phyloP scores from a whole-genome alignment of 768 basidiomycete genomes.

The Mycena leptocephala region DNA sequence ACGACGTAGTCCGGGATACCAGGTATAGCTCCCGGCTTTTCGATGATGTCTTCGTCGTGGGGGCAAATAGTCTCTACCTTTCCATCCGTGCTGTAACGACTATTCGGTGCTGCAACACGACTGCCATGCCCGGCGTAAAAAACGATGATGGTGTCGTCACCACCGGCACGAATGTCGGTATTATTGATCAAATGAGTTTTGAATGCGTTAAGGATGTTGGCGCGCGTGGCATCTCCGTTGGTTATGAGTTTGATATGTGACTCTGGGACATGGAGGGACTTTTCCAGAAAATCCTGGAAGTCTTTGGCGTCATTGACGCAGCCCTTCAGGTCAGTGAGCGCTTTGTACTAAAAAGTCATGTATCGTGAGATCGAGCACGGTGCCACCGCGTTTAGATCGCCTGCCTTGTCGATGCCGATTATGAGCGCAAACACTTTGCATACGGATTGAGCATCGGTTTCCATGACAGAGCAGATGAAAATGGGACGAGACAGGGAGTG shows the following conservation, averaged over 20 bases:
- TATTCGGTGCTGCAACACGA: background rate
- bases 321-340: background rate
- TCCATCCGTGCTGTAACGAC: background rate
- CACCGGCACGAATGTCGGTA: background rate
- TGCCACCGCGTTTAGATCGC: background rate
- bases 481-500: no score
- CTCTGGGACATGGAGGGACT: background rate
- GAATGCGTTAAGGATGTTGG: background rate
- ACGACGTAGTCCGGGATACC: constrained; percentile 23
- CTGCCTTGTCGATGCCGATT: constrained; percentile 1
- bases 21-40: background rate
- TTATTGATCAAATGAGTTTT: background rate
- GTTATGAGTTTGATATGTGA: background rate
- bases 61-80: constrained; percentile 23
- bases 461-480: no score
- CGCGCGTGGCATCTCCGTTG: constrained; percentile 5
- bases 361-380: background rate
- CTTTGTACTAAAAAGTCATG: background rate
- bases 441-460: no score
- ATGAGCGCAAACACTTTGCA: constrained; percentile 16
- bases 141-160: constrained; percentile 15
- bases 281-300: background rate
- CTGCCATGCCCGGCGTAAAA: constrained; percentile 23
- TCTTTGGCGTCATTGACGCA: constrained; percentile 4
- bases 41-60: background rate